Evolutionary conservation across 441 rosid genomes (phyloP).

Genomic region (Kokia cookei): DNA sequence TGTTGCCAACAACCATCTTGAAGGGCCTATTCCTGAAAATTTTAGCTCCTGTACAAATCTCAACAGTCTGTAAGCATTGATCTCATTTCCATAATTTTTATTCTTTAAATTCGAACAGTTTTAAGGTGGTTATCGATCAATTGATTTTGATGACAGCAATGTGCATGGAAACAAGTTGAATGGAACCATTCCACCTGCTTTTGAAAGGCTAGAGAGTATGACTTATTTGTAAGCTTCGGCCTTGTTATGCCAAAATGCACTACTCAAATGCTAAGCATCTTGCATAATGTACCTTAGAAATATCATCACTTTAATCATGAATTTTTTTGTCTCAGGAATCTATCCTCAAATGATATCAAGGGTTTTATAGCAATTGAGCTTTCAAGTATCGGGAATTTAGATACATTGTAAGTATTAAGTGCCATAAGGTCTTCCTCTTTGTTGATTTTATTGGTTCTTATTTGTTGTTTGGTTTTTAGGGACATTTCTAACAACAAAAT

Average conservation of each 20-base stretch:
- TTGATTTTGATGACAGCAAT: conserved; percentile 41
- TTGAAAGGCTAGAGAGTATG: conserved; percentile 86
- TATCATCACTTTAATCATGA: not conserved
- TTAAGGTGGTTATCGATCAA: conserved; percentile 1
- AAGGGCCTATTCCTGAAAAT: conserved; percentile 81
- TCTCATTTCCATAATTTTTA: not conserved
- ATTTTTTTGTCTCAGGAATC: conserved; percentile 42
- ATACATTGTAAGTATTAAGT: conserved; percentile 59
- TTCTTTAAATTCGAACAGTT: not conserved
- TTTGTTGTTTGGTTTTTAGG: conserved; percentile 28
- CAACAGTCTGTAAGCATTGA: conserved; percentile 68
- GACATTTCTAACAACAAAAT: conserved; percentile 82
- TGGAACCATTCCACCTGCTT: conserved; percentile 70
- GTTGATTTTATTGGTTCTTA: not conserved
- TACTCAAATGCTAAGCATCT: not conserved
- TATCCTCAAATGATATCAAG: conserved; percentile 63
- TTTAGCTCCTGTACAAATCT: conserved; percentile 86
- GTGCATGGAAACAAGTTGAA: conserved; percentile 77
- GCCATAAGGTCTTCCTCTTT: not conserved
- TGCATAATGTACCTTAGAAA: not conserved
- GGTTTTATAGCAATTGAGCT: conserved; percentile 84
- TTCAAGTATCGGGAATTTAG: conserved; percentile 89
- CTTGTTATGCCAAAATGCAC: not conserved
- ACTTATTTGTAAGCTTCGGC: conserved; percentile 65
- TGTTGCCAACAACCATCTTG: conserved; percentile 73